Percentiles rank a stretch among this genome's conserved stretches.
Evolutionary conservation across 2,329 filamentous ascomycete genomes (phyloP).

Genomic region (Neurospora crassa): DNA sequence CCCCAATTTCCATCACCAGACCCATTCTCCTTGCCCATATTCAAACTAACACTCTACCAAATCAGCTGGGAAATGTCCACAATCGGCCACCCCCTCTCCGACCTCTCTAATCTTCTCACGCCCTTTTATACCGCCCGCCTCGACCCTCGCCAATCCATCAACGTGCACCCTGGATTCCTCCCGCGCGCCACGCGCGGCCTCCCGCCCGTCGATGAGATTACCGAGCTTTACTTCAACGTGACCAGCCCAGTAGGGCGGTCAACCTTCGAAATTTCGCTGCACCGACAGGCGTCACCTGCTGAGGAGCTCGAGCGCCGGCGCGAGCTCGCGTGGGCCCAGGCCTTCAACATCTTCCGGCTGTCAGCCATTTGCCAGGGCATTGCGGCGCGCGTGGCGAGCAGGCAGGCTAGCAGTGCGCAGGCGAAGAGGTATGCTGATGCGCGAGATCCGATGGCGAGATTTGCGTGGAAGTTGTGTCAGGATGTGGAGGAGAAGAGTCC

Average conservation of each 20-base stretch:
- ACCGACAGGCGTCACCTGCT: constrained; percentile 26
- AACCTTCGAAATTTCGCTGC: constrained; percentile 11
- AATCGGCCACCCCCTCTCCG: constrained; percentile 88
- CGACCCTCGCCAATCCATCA: constrained; percentile 17
- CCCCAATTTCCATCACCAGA: background rate
- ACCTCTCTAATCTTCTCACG: constrained; percentile 69
- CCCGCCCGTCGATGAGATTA: constrained; percentile 23
- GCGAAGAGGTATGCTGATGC: constrained; percentile 63
- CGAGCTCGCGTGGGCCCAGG: constrained; percentile 53
- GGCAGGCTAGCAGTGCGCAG: constrained; percentile 83
- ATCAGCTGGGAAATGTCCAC: constrained; percentile 92
- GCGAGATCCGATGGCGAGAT: constrained; percentile 63
- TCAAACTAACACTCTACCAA: background rate
- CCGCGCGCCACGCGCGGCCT: constrained; percentile 54
- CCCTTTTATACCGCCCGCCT: constrained; percentile 34
- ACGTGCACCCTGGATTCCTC: constrained; percentile 43
- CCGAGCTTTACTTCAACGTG: constrained; percentile 33
- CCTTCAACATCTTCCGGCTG: constrained; percentile 52
- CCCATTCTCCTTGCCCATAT: background rate
- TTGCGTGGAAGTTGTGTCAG: constrained; percentile 67
- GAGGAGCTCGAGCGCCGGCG: constrained; percentile 15
- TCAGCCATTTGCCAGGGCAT: constrained; percentile 75
- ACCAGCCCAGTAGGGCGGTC: constrained; percentile 9
- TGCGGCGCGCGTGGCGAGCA: constrained; percentile 70
- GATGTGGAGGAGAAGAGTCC: constrained; percentile 20